phyloP scores from a whole-genome alignment of 495 filamentous ascomycete genomes.

The Venustampulla echinocandica region DNA sequence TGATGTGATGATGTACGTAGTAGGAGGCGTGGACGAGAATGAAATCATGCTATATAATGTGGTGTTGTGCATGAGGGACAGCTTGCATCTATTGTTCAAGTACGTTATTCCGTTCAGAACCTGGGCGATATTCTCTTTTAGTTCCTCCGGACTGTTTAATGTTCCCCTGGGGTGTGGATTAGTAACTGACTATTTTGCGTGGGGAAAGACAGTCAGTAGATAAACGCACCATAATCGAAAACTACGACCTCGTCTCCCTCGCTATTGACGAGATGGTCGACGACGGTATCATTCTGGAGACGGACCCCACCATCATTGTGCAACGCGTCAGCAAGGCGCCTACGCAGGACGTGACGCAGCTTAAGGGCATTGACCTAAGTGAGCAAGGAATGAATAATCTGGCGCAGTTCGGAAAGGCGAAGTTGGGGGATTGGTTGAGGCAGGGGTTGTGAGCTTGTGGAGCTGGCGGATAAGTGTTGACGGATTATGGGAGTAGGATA shows the following conservation, averaged over 20 bases:
- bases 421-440: constrained; percentile 83
- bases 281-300: constrained; percentile 94
- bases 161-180: not conserved
- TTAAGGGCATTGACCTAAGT: constrained; percentile 88
- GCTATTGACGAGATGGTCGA: constrained; percentile 95
- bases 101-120: constrained; percentile 31
- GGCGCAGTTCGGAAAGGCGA: constrained; percentile 89
- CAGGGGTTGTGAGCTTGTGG: constrained; percentile 42
- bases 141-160: not conserved
- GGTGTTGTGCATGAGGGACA: constrained; percentile 78
- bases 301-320: constrained; percentile 85
- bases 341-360: constrained; percentile 75
- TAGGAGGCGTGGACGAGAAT: constrained; percentile 88
- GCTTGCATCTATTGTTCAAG: constrained; percentile 88
- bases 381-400: constrained; percentile 94
- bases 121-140: too few species aligned
- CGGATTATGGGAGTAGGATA: too few species aligned
- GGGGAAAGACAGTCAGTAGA: constrained; percentile 72
- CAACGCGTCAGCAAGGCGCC: constrained; percentile 86
- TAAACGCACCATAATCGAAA: constrained; percentile 95
- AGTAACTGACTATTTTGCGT: not conserved
- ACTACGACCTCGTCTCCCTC: constrained; percentile 88
- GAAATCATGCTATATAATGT: constrained; percentile 95
- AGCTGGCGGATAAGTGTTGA: too few species aligned
- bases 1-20: constrained; percentile 95